Conservation (phyloP, 371 early-diverging fungal species). For the Apophysomyces variabilis region DNA sequence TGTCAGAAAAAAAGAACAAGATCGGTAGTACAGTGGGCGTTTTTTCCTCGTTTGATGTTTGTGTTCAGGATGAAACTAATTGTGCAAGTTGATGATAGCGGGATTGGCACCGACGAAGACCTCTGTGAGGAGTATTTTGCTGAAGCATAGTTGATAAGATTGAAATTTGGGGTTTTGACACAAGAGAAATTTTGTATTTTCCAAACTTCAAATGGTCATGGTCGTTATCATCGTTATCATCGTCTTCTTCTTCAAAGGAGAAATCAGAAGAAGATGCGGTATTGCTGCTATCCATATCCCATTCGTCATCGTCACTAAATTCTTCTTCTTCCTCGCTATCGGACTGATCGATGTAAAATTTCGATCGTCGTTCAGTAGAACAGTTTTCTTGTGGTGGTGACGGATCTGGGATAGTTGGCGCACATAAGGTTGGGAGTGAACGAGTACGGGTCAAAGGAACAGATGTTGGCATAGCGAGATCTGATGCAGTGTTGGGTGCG, state of each 20-base stretch:
- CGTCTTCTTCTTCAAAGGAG: slow-evolving; percentile 8
- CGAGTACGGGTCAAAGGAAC: slow-evolving; percentile 7
- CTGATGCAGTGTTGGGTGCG: not conserved
- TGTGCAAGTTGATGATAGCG: slow-evolving; percentile 15
- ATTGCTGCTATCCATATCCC: not conserved
- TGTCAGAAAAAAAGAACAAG: not conserved
- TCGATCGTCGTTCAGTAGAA: not conserved
- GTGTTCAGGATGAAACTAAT: slow-evolving; percentile 15
- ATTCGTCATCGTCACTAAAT: slow-evolving; percentile 6
- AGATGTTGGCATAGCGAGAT: slow-evolving; percentile 1
- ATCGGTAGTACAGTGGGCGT: slow-evolving; percentile 3
- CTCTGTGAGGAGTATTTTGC: slow-evolving; percentile 14
- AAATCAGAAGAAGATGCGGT: slow-evolving; percentile 16
- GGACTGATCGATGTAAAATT: slow-evolving; percentile 3
- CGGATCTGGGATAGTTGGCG: not conserved
- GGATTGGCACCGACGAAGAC: slow-evolving; percentile 20
- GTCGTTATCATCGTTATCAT: not conserved
- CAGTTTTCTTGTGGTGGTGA: not conserved
- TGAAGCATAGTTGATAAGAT: slow-evolving; percentile 21
- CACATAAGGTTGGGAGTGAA: not conserved
- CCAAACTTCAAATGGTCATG: slow-evolving; percentile 9
- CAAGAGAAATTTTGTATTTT: slow-evolving; percentile 5
- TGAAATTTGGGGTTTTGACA: slow-evolving; percentile 18
- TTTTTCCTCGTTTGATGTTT: not conserved
- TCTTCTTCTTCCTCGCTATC: slow-evolving; percentile 7